These are phyloP conservation scores for Triticum urartu DNA, from an alignment of 176 grass and related monocot genomes.

Conservation along the genomic window DNA sequence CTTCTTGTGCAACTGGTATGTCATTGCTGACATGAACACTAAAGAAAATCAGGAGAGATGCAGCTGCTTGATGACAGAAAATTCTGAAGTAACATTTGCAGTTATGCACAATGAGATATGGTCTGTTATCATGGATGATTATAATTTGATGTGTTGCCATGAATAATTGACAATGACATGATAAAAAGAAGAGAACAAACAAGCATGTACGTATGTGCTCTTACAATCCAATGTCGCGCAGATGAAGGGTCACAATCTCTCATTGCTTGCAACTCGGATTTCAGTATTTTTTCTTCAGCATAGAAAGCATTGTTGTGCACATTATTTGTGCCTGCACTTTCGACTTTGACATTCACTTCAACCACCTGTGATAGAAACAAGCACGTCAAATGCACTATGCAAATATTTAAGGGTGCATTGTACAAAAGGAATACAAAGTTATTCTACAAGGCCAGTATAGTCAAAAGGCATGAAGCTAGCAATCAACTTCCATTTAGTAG, in stretches of 20 bases:
- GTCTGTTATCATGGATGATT: not conserved
- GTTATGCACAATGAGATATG: not conserved
- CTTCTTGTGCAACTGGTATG: not conserved
- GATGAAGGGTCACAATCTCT: conserved; percentile 82
- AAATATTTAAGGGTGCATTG: not conserved
- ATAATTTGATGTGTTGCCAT: not conserved
- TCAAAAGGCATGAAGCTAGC: conserved; percentile 1
- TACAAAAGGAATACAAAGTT: not conserved
- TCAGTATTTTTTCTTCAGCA: conserved; percentile 86
- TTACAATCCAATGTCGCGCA: conserved; percentile 99
- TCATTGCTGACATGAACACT: not conserved
- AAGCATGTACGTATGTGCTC: not conserved
- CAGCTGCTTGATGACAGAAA: not conserved
- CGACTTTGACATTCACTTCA: conserved; percentile 94
- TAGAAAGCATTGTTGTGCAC: conserved; percentile 98
- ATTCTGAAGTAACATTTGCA: not conserved
- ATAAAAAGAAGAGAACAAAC: not conserved
- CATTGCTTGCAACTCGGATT: conserved; percentile 95
- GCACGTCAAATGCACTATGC: not conserved
- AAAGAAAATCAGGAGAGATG: not conserved
- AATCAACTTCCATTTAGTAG: not conserved
- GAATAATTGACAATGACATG: not conserved
- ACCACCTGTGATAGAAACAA: conserved; percentile 62
- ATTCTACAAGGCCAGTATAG: not conserved
- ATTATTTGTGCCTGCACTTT: conserved; percentile 80